Evolutionary conservation across 2,329 filamentous ascomycete genomes (phyloP).

Genomic region (Epichloe brachyelytri): DNA sequence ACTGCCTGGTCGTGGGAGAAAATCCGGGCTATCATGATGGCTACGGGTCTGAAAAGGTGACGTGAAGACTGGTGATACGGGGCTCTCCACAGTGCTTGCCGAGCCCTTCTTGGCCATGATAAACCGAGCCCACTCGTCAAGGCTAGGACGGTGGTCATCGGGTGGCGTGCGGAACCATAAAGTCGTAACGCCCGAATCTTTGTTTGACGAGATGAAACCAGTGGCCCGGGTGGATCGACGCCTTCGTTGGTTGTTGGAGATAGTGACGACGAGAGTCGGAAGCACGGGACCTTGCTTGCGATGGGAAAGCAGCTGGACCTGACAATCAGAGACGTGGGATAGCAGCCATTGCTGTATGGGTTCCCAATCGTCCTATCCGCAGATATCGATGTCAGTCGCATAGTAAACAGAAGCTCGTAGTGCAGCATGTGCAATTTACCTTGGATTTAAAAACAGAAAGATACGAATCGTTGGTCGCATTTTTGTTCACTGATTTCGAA

Average conservation of each 20-base stretch:
- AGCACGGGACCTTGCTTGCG: slow-evolving; percentile 48
- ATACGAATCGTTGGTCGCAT: slow-evolving; percentile 29
- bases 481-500: slow-evolving; percentile 23
- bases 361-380: slow-evolving; percentile 35
- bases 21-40: slow-evolving; percentile 29
- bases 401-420: neutral
- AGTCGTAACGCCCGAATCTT: slow-evolving; percentile 33
- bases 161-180: slow-evolving; percentile 43
- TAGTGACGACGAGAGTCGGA: slow-evolving; percentile 45
- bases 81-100: slow-evolving; percentile 35
- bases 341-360: slow-evolving; percentile 41
- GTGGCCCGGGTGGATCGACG: slow-evolving; percentile 51
- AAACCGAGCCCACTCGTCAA: slow-evolving; percentile 47
- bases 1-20: slow-evolving; percentile 30
- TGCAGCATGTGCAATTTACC: slow-evolving; percentile 20
- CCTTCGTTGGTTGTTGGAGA: slow-evolving; percentile 49
- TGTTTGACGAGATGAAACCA: slow-evolving; percentile 37
- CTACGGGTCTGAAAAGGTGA: slow-evolving; percentile 36
- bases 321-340: slow-evolving; percentile 40
- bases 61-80: slow-evolving; percentile 39
- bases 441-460: slow-evolving; percentile 45
- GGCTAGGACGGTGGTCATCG: slow-evolving; percentile 36
- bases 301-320: slow-evolving; percentile 45
- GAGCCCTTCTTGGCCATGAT: slow-evolving; percentile 34
- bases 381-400: slow-evolving; percentile 1